Evolutionary conservation across 345 rosid species (phyloP), one percentile per base, ranked within the genome.

Genomic region (Moricandia arvensis): DNA sequence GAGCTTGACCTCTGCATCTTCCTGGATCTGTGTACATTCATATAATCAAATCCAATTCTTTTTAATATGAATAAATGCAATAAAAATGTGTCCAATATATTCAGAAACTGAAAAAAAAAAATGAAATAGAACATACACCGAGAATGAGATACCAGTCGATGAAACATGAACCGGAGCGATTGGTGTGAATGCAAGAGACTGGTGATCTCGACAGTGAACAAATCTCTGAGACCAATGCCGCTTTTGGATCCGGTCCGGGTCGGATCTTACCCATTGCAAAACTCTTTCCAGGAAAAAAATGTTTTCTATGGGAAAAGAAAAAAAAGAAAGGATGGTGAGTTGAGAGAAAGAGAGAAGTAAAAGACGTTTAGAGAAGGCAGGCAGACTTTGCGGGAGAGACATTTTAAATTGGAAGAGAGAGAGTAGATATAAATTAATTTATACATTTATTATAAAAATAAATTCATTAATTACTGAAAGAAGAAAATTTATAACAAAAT

Each of bases 141-240:
- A 93, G 91, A 75, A 93, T 74, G 71, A 80, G 92, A 82, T 93
- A 93, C 98, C 97, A 93, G 84, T 93, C 96, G 83, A 87, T 80
- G 81, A 93, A 93, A 85, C 73, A 85, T 10, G 81, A 38, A 73
- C 4, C 33, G 21, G 84, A 43, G 57, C 21, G 74, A 51, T 29
- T 59, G 67, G 62, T 84, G 30, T 91, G 98, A 51, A 79, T 61
- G 67, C 98, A 93, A 61, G 84, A 77, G 65, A 86, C 41, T 63
- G 79, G 71, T 61, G 73, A 64, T 64, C 59, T 78, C 4, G 96
- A 87, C 18, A 93, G 29, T 47, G 88, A 83, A 80, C 90, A 91
- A 68, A 93, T 91, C 67, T 91, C 87, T 7, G 79, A 60, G 13
- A 89, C 88, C 59, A 93, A 63, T 65, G 73, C 80, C 57, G 86